Conservation (phyloP, 441 rosid genomes). For the Gossypium trilobum region DNA sequence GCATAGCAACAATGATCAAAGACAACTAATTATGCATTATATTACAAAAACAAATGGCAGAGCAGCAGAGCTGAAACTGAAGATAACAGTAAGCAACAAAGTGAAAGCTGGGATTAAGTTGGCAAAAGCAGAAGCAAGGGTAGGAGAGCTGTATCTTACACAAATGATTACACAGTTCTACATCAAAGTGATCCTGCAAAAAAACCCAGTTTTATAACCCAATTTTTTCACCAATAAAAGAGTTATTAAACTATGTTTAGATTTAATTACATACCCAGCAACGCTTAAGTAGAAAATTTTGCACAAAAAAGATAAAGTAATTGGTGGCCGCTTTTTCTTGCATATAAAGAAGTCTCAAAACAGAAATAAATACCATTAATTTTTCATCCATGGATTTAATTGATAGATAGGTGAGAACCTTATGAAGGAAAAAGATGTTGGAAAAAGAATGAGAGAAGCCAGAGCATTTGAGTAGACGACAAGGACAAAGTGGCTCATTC, state of each 20-base stretch:
- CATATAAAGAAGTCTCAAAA: too few species aligned
- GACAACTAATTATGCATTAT: too few species aligned
- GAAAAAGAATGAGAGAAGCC: too few species aligned
- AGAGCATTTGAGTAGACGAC: too few species aligned
- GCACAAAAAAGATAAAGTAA: too few species aligned
- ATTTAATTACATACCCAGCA: slow-evolving; percentile 25
- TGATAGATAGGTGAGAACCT: too few species aligned
- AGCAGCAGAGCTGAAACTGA: slow-evolving; percentile 17
- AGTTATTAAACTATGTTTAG: not conserved
- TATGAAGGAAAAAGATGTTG: too few species aligned
- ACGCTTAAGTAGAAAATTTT: slow-evolving; percentile 36
- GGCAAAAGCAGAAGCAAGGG: slow-evolving; percentile 9
- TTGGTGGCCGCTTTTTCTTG: too few species aligned
- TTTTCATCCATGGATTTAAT: too few species aligned
- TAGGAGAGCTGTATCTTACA: slow-evolving; percentile 30
- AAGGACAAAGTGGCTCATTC: too few species aligned
- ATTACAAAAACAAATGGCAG: too few species aligned
- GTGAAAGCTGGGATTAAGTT: slow-evolving; percentile 10
- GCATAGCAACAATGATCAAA: not conserved
- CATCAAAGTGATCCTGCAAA: slow-evolving; percentile 16
- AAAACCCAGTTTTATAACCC: not conserved
- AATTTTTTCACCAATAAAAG: not conserved
- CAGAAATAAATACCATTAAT: too few species aligned
- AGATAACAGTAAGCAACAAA: slow-evolving; percentile 35
- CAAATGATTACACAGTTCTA: slow-evolving; percentile 24